Evolutionary conservation across 768 basidiomycete genomes (phyloP).

Genomic region (Russula olivacea): DNA sequence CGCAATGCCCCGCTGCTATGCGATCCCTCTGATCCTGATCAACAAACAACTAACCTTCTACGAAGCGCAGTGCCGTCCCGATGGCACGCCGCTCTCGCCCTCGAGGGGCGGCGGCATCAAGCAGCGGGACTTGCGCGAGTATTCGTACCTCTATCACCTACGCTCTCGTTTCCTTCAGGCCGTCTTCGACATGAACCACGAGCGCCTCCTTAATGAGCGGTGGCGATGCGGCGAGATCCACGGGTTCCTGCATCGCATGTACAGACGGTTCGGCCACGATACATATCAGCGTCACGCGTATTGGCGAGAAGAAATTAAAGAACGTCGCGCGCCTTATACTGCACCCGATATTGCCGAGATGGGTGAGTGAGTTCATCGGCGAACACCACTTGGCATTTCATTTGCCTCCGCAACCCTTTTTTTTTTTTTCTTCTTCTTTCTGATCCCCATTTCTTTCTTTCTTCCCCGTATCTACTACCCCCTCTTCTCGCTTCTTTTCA

Average conservation of each 20-base stretch:
- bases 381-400: too few relatives aligned
- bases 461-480: background rate
- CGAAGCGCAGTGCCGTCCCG: constrained; percentile 14
- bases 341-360: constrained; percentile 9
- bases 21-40: constrained; percentile 18
- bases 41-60: constrained; percentile 16
- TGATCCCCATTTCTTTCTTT: too few relatives aligned
- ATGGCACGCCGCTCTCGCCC: constrained; percentile 3
- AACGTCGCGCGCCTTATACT: constrained; percentile 5
- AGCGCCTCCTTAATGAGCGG: background rate
- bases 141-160: constrained; percentile 14
- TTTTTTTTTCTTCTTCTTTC: too few relatives aligned
- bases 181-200: constrained; percentile 17
- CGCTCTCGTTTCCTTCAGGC: constrained; percentile 12
- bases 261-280: constrained; percentile 15
- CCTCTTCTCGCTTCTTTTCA: background rate
- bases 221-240: constrained; percentile 7
- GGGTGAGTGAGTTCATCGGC: constrained; percentile 6
- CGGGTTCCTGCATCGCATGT: constrained; percentile 14
- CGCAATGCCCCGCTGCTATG: constrained; percentile 17
- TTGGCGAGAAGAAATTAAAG: constrained; percentile 3
- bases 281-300: constrained; percentile 7
- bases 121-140: background rate
- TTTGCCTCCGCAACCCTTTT: too few relatives aligned
- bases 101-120: background rate